A percentile compares a stretch with the other conserved stretches of the same genome.
Conservation (phyloP, 169 alveolate species). For the Toxoplasma gondii region DNA sequence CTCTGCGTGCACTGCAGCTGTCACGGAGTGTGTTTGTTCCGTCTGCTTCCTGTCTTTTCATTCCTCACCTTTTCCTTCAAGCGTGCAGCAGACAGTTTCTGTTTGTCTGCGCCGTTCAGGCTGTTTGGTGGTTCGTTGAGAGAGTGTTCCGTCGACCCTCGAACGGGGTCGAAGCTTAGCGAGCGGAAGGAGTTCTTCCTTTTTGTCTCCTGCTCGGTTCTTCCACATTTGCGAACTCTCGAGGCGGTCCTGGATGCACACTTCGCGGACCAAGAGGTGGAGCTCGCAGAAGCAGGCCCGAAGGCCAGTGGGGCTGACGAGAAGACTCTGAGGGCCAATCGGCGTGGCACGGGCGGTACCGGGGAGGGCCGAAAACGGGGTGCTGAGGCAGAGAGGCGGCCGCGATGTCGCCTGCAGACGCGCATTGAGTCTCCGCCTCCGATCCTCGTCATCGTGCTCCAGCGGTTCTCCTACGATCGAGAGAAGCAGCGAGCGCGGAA, state of each 20-base stretch:
- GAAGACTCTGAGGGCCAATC: background rate
- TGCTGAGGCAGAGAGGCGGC: background rate
- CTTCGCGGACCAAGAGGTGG: conserved; percentile 12
- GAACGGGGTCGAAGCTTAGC: conserved; percentile 25
- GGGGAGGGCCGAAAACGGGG: background rate
- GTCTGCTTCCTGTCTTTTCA: background rate
- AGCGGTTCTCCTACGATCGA: background rate
- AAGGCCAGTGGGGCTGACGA: background rate
- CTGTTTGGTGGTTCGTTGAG: background rate
- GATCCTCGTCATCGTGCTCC: conserved; percentile 1
- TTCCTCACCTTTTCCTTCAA: background rate
- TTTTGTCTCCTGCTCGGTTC: background rate
- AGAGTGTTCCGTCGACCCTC: conserved; percentile 9
- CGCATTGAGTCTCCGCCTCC: conserved; percentile 9
- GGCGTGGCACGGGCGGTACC: background rate
- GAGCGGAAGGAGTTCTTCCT: conserved; percentile 7
- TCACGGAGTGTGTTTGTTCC: background rate
- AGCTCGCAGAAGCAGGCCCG: background rate
- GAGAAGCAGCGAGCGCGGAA: background rate
- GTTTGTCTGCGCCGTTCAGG: background rate
- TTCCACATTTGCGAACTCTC: conserved; percentile 16
- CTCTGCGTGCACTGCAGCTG: background rate
- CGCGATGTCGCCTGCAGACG: background rate
- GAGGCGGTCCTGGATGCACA: conserved; percentile 12
- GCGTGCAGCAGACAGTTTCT: background rate